Conservation (phyloP, 2,329 filamentous ascomycete genomes). For the Elsinoe perseae region DNA sequence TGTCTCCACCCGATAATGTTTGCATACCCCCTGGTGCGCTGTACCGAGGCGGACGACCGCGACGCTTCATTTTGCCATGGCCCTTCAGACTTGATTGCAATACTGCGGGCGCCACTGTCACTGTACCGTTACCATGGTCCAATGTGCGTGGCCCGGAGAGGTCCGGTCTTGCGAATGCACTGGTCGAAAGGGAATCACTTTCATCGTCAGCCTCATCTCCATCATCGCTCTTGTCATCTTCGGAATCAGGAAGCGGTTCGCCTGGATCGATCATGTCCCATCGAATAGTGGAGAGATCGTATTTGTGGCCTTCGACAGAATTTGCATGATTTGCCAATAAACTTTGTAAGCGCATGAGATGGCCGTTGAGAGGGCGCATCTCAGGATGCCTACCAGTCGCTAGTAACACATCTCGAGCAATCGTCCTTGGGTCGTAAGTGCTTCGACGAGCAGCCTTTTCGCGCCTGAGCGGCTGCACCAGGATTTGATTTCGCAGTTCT, state of each 20-base stretch:
- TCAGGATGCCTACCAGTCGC: slow-evolving; percentile 55
- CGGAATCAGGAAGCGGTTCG: slow-evolving; percentile 31
- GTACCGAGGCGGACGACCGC: slow-evolving; percentile 32
- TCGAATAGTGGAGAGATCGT: slow-evolving; percentile 51
- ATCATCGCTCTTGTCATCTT: slow-evolving; percentile 30
- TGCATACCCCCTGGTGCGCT: slow-evolving; percentile 23
- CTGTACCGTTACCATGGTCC: neutral
- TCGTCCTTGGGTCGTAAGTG: slow-evolving; percentile 53
- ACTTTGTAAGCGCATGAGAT: slow-evolving; percentile 40
- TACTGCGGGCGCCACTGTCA: neutral
- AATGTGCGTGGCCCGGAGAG: neutral
- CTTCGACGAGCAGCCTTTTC: slow-evolving; percentile 42
- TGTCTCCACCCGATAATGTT: slow-evolving; percentile 12
- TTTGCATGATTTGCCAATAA: slow-evolving; percentile 32
- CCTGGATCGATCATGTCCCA: slow-evolving; percentile 57
- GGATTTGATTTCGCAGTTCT: slow-evolving; percentile 27
- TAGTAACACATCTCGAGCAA: slow-evolving; percentile 56
- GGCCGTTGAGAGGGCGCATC: slow-evolving; percentile 51
- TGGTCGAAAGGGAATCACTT: slow-evolving; percentile 17
- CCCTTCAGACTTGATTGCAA: neutral
- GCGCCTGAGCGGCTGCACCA: slow-evolving; percentile 41
- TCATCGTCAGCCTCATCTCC: slow-evolving; percentile 32
- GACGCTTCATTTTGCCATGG: slow-evolving; percentile 15
- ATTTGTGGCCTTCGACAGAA: slow-evolving; percentile 35
- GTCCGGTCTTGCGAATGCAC: slow-evolving; percentile 3